These are phyloP conservation scores for Neurospora sp. DNA, from an alignment of 495 filamentous ascomycete genomes.

Conservation along the genomic window DNA sequence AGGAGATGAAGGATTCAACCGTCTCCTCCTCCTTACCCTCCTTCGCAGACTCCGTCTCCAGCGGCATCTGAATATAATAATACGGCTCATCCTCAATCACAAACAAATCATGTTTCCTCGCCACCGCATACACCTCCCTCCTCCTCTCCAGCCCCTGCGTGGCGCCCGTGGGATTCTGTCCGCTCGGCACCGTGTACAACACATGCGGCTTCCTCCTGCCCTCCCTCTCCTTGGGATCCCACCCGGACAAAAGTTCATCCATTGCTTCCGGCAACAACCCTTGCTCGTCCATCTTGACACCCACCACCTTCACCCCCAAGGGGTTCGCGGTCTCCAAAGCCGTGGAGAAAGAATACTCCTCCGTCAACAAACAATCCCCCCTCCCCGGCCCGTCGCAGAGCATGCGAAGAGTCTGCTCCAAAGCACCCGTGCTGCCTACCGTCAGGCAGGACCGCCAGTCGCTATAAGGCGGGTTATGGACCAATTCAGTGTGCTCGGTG, in stretches of 20 bases:
- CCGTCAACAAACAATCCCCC: constrained; percentile 64
- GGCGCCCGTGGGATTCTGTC: constrained; percentile 88
- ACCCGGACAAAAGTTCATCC: constrained; percentile 55
- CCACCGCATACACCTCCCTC: constrained; percentile 61
- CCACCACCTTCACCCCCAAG: constrained; percentile 60
- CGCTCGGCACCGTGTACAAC: constrained; percentile 75
- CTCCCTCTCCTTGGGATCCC: constrained; percentile 47
- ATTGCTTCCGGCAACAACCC: constrained; percentile 59
- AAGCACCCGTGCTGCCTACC: constrained; percentile 65
- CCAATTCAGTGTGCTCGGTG: constrained; percentile 85
- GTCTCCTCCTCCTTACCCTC: not conserved
- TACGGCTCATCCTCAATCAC: constrained; percentile 98
- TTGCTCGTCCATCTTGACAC: constrained; percentile 68
- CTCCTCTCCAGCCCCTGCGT: constrained; percentile 61
- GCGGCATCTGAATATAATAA: constrained; percentile 91
- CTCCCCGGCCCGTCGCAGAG: constrained; percentile 51
- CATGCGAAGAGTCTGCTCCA: constrained; percentile 71
- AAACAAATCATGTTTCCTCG: constrained; percentile 71
- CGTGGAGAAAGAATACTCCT: constrained; percentile 78
- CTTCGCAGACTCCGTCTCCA: constrained; percentile 42
- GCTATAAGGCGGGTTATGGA: constrained; percentile 62
- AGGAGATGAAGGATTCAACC: constrained; percentile 36
- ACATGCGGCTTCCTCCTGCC: constrained; percentile 61
- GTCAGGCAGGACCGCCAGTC: constrained; percentile 76
- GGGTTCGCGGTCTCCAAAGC: constrained; percentile 75